Base-by-base conservation (phyloP, 768 basidiomycete species). In the Tubosaeta sp. region DNA sequence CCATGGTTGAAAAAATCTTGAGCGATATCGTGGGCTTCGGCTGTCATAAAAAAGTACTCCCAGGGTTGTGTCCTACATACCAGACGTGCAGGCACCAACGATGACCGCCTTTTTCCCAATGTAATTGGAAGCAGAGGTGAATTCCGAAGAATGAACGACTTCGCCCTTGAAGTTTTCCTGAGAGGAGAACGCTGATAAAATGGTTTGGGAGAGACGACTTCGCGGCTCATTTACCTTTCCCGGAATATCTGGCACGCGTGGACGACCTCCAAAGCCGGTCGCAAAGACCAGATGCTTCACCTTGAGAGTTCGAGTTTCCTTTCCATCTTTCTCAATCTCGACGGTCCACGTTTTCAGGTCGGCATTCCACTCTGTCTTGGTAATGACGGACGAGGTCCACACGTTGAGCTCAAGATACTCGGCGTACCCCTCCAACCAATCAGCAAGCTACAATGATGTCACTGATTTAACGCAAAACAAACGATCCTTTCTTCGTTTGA, bases 51-150 rank as follows among this genome's bases (percentile, higher is more conserved):
- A 49, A 21, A 27, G 9, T 34, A 18, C 22, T 2, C 4, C 18
- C 21, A 48, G 13, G 54, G 24, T 3, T 9, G 21, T 27, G 11
- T n/a, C n/a, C n/a, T n/a, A 53, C 65, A n/a, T 59, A 78, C 77
- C 77, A 18, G 84, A 83, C 45, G 78, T 84, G 38, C 81, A 80
- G n/a, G 84, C 77, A 13, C 86, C 85, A 3, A 88, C 71, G n/a
- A 87, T 72, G 1, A 86, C 71, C 6, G 78, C 83, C 57, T 80
- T 84, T 71, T 86, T 86, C 7, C 83, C 83, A 6, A 67, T 51
- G 56, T 79, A 76, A 29, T 76, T 77, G 2, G 65, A 54, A 0
- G 80, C 80, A 6, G 70, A 69, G 19, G 72, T 76, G 63, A 80
- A 79, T 18, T 73, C 53, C 1, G 71, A 70, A 0, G 84, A 82